Base-by-base conservation (phyloP, 2,329 filamentous ascomycete species). In the Chrysosporium queenslandicum region DNA sequence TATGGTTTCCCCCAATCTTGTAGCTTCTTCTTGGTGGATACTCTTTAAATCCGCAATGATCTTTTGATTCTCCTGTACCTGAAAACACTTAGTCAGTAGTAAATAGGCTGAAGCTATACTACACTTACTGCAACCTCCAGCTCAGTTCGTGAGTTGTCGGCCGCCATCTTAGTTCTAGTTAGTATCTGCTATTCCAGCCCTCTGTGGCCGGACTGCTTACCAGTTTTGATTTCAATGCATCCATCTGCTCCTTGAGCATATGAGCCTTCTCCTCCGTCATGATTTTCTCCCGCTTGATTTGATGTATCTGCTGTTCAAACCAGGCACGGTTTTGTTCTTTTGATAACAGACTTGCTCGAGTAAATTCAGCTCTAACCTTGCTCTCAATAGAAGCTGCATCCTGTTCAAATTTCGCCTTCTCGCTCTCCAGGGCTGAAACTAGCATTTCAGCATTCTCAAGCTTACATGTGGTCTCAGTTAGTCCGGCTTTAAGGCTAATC, bases 261-360 rank as follows among this genome's bases (percentile, higher is more conserved):
- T 55, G 48, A 1, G 55, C 20, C 9, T 55, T 46, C n/a, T 53
- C 59, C 47, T 65, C 58, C 9, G 63, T 27, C 1, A 55, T 51
- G 9, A 43, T 7, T 37, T 65, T 70, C 43, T 65, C 63, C 8
- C 57, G 58, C 36, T 59, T 51, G 2, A 66, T 42, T 16, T 52
- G 55, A 50, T 65, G 59, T 7, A 64, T 36, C 37, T 63, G 58
- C 50, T 63, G 61, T 32, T 68, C 64, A n/a, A 63, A 66, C 29
- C 51, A 59, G 11, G 58, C 61, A 42, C 54, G 62, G 40, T 58
- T 58, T 40, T 64, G 58, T 14, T 66, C 62, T 39, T 60, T 62
- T 5, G 59, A 53, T n/a, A 58, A 50, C 14, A 59, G 46, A 48
- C 62, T 62, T 39, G 66, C 68, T 57, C 65, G 59, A 18, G 58